Base-by-base conservation (phyloP, 139 green algal genomes). In the Chlamydomonas asymmetrica region DNA sequence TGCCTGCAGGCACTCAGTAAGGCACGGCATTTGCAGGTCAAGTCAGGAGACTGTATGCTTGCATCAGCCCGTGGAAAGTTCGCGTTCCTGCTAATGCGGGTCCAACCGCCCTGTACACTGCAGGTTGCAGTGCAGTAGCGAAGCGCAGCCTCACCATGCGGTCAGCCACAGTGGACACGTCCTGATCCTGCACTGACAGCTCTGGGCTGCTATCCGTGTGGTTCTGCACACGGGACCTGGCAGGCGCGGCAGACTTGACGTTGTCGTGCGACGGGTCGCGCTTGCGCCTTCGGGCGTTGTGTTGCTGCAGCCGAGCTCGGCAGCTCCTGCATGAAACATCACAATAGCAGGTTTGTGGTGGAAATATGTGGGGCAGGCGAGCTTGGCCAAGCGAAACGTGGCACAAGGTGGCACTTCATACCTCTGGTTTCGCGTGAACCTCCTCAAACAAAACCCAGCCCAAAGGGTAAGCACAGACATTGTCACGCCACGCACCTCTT, bases 261-360 rank as follows among this genome's bases (percentile, higher is more conserved):
- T 66, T 75, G 13, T 16, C 45, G 49, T 75, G 56, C 0, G 60
- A 13, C 6, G 71, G 71, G 32, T 78, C 62, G 23, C 72, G 37
- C 57, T 80, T 80, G 16, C 75, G 56, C 4, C 75, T 56, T n/a
- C 67, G 37, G 43, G 61, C 60, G 65, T 75, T 80, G 59, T 80
- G 75, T 45, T 74, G 67, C 29, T 56, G 38, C 27, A 80, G 43
- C 23, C 75, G 56, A n/a, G 56, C 32, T 8, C 75, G 56, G 45
- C 75, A 80, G 57, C 75, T 80, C 75, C 75, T 80, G 75, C 45
- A 29, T 3, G 31, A 20, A 5, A 41, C 3, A 50, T 20, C 2
- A 22, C 1, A 63, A 25, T n/a, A 16, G 56, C 56, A 32, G 22
- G 22, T 8, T 37, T 16, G n/a, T 37, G 56, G 31, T 63, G 56